Percentiles rank a stretch among this genome's conserved stretches.
Conservation (phyloP, 805 yeast species). For the Pichia manshurica region DNA sequence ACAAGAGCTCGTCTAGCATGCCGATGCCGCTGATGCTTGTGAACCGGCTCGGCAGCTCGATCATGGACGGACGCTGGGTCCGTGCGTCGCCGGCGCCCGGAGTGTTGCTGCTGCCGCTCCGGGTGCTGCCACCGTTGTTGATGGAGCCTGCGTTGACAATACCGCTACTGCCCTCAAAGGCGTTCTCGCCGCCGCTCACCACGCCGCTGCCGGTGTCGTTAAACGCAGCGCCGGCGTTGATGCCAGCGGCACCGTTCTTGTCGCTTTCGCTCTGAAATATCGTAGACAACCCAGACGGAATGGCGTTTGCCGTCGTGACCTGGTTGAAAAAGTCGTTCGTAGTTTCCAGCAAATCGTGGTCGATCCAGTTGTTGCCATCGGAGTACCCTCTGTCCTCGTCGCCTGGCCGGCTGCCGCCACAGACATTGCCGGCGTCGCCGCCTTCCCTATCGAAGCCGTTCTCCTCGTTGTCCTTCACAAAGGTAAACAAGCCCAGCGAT, state of each 20-base stretch:
- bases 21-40: conserved; percentile 10
- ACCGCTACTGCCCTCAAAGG: background rate
- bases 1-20: conserved; percentile 10
- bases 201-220: background rate
- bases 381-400: background rate
- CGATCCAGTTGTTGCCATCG: background rate
- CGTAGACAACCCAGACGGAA: conserved; percentile 31
- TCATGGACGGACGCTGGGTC: background rate
- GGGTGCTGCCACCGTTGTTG: background rate
- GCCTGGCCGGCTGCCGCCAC: background rate
- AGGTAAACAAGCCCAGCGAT: conserved; percentile 7
- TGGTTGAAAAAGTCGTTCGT: conserved; percentile 13
- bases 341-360: conserved; percentile 1
- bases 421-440: background rate
- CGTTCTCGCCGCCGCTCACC: background rate
- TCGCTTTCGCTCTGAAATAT: conserved; percentile 21
- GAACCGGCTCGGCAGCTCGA: conserved; percentile 7
- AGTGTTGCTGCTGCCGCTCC: background rate
- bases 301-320: conserved; percentile 14
- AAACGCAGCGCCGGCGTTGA: background rate
- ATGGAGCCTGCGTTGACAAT: background rate
- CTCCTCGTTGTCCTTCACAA: conserved; percentile 4
- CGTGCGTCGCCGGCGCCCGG: no score
- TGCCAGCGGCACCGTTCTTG: conserved; percentile 1
- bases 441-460: background rate